These are phyloP conservation scores for Astrephomene gubernaculifera DNA, from an alignment of 139 green algal genomes.

Conservation along the genomic window DNA sequence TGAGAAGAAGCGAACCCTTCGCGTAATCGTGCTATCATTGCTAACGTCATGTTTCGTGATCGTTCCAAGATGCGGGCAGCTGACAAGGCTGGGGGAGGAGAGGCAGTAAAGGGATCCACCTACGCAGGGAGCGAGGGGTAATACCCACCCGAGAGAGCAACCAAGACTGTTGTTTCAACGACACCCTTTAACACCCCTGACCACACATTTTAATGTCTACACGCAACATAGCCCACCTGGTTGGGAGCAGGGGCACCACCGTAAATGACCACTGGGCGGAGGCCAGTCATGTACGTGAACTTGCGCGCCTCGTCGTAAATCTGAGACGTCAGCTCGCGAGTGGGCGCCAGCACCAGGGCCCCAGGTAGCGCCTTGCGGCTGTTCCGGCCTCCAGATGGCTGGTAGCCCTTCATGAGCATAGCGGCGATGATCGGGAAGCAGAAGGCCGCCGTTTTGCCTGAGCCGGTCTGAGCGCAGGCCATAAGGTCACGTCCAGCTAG, in stretches of 20 bases:
- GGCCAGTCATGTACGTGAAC: conserved; percentile 94
- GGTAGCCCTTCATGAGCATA: conserved; percentile 80
- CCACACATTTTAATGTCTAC: no score
- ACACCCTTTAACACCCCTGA: neutral
- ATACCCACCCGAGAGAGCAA: neutral
- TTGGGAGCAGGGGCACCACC: conserved; percentile 93
- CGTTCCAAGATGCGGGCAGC: no score
- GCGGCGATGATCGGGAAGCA: conserved; percentile 98
- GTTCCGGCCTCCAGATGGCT: conserved; percentile 58
- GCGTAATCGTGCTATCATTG: no score
- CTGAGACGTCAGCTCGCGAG: conserved; percentile 93
- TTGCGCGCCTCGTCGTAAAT: conserved; percentile 96
- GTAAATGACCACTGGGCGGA: conserved; percentile 95
- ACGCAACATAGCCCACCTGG: no score
- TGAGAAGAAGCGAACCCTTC: no score
- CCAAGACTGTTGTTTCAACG: neutral
- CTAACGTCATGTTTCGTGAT: no score
- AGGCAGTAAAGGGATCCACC: no score
- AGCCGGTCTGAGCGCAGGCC: conserved; percentile 94
- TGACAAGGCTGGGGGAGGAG: no score
- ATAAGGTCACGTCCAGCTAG: conserved; percentile 95
- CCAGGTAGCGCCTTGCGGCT: conserved; percentile 90
- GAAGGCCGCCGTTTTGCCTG: conserved; percentile 98
- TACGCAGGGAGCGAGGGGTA: no score
- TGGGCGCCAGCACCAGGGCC: conserved; percentile 93